Percentiles rank a stretch among this genome's conserved stretches.
phyloP scores from a whole-genome alignment of 306 rosid species.

The Mimosa bimucronata region DNA sequence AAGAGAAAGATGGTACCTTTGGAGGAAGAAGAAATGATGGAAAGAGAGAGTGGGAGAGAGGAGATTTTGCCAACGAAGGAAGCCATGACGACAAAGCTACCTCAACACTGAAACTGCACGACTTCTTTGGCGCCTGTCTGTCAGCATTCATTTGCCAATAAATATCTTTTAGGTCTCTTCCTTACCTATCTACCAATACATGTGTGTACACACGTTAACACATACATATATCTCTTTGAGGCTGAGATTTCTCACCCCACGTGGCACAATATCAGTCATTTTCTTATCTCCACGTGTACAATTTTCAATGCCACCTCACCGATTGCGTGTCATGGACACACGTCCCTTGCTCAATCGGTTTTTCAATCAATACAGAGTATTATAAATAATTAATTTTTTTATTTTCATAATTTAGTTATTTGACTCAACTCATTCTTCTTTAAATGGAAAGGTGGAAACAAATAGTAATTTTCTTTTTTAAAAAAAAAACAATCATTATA shows the following conservation, averaged over 20 bases:
- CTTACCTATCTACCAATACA: too few relatives aligned
- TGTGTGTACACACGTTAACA: too few relatives aligned
- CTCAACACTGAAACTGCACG: neutral
- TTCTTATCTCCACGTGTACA: neutral
- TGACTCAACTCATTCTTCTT: too few relatives aligned
- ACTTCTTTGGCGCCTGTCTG: neutral
- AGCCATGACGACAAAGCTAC: slow-evolving; percentile 47
- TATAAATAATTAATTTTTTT: too few relatives aligned
- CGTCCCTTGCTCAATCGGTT: too few relatives aligned
- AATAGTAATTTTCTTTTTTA: too few relatives aligned
- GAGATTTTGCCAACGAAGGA: slow-evolving; percentile 55
- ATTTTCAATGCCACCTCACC: neutral
- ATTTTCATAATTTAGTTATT: too few relatives aligned
- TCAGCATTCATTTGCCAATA: neutral
- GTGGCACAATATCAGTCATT: slow-evolving; percentile 2
- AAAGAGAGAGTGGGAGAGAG: slow-evolving; percentile 50
- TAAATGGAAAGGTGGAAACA: neutral
- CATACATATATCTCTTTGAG: neutral
- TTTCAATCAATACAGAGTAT: too few relatives aligned
- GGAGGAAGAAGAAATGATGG: slow-evolving; percentile 50
- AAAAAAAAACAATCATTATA: too few relatives aligned
- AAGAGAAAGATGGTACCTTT: slow-evolving; percentile 42
- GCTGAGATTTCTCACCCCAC: slow-evolving; percentile 4
- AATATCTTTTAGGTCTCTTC: neutral
- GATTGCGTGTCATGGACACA: neutral